Percentiles rank a stretch among this genome's conserved stretches.
These are phyloP conservation scores for Vicia sativa DNA, from an alignment of 306 rosid genomes.

Conservation along the genomic window DNA sequence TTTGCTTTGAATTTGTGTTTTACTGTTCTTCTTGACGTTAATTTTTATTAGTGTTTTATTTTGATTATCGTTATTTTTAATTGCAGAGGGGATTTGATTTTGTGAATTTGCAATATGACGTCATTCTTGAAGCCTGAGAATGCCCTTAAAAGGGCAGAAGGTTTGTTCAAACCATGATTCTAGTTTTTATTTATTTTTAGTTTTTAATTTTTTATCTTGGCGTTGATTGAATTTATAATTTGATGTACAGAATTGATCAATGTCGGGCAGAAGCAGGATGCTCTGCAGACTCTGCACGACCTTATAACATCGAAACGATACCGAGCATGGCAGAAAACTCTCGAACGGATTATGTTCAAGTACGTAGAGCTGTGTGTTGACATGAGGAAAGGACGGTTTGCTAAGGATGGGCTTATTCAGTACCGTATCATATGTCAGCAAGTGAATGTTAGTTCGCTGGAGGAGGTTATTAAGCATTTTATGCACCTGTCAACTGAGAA, in stretches of 20 bases:
- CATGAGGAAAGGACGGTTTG: slow-evolving; percentile 86
- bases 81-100: slow-evolving; percentile 24
- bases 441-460: slow-evolving; percentile 91
- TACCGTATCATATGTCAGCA: slow-evolving; percentile 96
- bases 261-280: slow-evolving; percentile 98
- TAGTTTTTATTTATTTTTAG: background rate
- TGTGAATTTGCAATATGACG: slow-evolving; percentile 38
- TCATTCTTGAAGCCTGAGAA: slow-evolving; percentile 55
- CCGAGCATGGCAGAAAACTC: slow-evolving; percentile 96
- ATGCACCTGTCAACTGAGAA: slow-evolving; percentile 96
- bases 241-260: slow-evolving; percentile 70
- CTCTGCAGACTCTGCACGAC: slow-evolving; percentile 85
- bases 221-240: background rate
- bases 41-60: background rate
- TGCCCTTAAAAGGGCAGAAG: slow-evolving; percentile 56
- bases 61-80: background rate
- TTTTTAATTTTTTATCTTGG: background rate
- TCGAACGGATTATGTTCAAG: slow-evolving; percentile 90
- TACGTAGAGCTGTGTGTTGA: slow-evolving; percentile 94
- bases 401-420: slow-evolving; percentile 96
- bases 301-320: slow-evolving; percentile 91
- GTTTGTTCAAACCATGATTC: slow-evolving; percentile 29
- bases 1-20: background rate
- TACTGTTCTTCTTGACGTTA: background rate
- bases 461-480: slow-evolving; percentile 97